These are phyloP conservation scores for Xylaria sp. DNA, from an alignment of 2,329 filamentous ascomycete genomes.

Conservation along the genomic window DNA sequence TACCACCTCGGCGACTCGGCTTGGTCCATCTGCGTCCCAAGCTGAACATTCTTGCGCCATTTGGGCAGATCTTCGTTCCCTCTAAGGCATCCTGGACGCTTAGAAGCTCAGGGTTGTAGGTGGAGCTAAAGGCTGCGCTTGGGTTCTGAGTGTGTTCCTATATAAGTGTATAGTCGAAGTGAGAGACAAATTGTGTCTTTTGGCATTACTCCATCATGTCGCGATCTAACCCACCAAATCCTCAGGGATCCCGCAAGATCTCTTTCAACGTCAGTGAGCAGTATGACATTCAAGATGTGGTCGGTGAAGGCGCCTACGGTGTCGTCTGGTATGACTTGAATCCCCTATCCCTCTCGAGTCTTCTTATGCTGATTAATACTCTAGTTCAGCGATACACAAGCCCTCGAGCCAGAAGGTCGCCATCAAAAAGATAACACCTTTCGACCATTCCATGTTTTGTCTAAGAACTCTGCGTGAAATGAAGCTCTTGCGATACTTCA, in stretches of 20 bases:
- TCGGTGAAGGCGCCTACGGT: conserved; percentile 97
- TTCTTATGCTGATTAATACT: conserved; percentile 28
- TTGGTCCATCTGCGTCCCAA: conserved; percentile 13
- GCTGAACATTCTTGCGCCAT: conserved; percentile 13
- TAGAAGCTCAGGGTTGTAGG: conserved; percentile 15
- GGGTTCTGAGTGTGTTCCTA: conserved; percentile 1
- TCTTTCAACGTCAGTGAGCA: conserved; percentile 99
- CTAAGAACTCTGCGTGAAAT: conserved; percentile 96
- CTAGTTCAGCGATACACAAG: conserved; percentile 95
- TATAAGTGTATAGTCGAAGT: conserved; percentile 17
- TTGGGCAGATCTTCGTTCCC: conserved; percentile 2
- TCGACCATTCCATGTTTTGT: conserved; percentile 99
- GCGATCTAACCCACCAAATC: conserved; percentile 65
- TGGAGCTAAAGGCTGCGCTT: conserved; percentile 24
- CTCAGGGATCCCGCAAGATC: conserved; percentile 84
- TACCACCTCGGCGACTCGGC: not conserved
- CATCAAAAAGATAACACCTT: conserved; percentile 99
- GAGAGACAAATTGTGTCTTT: conserved; percentile 7
- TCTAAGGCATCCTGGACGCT: conserved; percentile 7
- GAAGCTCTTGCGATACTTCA: conserved; percentile 99
- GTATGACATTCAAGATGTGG: conserved; percentile 99
- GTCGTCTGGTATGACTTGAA: conserved; percentile 86
- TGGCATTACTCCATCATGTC: conserved; percentile 57
- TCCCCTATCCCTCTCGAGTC: not conserved
- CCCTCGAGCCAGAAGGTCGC: conserved; percentile 98